phyloP scores from a whole-genome alignment of 306 rosid genomes.

The Pyrus communis region DNA sequence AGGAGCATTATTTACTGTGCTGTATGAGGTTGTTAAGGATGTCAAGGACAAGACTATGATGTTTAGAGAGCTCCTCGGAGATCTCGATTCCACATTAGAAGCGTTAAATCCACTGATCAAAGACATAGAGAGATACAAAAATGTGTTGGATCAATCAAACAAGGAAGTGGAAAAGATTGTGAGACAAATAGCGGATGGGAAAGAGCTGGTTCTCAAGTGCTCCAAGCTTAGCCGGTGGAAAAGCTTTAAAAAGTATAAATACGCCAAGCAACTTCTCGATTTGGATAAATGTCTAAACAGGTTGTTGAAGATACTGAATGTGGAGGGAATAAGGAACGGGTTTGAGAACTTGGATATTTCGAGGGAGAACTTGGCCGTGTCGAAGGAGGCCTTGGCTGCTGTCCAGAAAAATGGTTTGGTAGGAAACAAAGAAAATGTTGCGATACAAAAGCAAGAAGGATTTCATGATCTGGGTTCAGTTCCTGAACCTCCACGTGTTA shows the following conservation, averaged over 20 bases:
- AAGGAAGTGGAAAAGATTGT: constrained; percentile 12
- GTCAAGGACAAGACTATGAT: constrained; percentile 12
- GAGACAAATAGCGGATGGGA: constrained; percentile 14
- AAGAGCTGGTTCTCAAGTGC: constrained; percentile 26
- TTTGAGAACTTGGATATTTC: background rate
- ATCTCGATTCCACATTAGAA: constrained; percentile 7
- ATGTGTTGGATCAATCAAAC: constrained; percentile 13
- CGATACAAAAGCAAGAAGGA: background rate
- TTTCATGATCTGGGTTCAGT: constrained; percentile 15
- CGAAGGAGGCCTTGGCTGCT: background rate
- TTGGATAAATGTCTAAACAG: constrained; percentile 20
- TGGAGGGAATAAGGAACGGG: constrained; percentile 10
- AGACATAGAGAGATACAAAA: constrained; percentile 17
- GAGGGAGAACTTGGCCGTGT: background rate
- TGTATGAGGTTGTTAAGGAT: constrained; percentile 5
- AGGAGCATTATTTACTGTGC: constrained; percentile 17
- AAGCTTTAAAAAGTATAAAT: constrained; percentile 1
- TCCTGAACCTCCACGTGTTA: constrained; percentile 25
- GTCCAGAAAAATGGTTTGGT: background rate
- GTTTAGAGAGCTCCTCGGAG: constrained; percentile 18
- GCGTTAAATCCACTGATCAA: constrained; percentile 11
- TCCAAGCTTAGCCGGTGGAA: constrained; percentile 29
- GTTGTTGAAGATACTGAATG: constrained; percentile 13
- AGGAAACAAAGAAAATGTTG: background rate
- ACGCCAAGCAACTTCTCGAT: constrained; percentile 26